Evolutionary conservation across 768 basidiomycete species (phyloP).

Genomic region (Tulasnella sp.): DNA sequence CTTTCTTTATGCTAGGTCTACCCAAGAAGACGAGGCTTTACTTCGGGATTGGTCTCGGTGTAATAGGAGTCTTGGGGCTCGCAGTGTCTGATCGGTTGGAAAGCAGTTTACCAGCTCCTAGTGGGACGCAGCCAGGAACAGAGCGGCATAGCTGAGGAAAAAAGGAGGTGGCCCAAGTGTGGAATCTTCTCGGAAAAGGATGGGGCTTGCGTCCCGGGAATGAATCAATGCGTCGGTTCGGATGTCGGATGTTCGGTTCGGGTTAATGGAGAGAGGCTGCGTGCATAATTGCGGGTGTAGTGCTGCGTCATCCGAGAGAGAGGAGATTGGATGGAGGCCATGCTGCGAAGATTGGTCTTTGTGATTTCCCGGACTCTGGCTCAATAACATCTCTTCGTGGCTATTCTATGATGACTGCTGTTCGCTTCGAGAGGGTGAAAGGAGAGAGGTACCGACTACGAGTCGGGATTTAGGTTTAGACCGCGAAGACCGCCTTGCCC

Average conservation of each 20-base stretch:
- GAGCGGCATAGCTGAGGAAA: neutral
- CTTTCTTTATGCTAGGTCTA: neutral
- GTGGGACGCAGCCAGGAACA: neutral
- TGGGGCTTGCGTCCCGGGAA: too few relatives aligned
- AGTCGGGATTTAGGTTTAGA: neutral
- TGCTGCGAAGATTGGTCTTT: neutral
- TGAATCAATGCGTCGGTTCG: neutral
- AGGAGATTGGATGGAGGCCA: neutral
- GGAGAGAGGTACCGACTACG: neutral
- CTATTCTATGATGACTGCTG: neutral
- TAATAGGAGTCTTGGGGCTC: slow-evolving; percentile 1
- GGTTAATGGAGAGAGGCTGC: neutral
- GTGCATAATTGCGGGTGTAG: neutral
- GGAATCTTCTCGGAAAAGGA: neutral
- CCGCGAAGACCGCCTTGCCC: neutral
- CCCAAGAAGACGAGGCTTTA: slow-evolving; percentile 11
- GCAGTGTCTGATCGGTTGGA: slow-evolving; percentile 11
- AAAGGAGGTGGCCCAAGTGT: neutral
- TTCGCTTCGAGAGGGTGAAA: neutral
- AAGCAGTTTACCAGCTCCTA: neutral
- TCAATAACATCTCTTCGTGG: neutral
- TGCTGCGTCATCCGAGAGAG: neutral
- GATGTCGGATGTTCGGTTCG: neutral
- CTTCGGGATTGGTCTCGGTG: slow-evolving; percentile 13
- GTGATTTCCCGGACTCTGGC: neutral